These are phyloP conservation scores for Ceratocystis lukuohia DNA, from an alignment of 2,329 filamentous ascomycete genomes.

Conservation along the genomic window DNA sequence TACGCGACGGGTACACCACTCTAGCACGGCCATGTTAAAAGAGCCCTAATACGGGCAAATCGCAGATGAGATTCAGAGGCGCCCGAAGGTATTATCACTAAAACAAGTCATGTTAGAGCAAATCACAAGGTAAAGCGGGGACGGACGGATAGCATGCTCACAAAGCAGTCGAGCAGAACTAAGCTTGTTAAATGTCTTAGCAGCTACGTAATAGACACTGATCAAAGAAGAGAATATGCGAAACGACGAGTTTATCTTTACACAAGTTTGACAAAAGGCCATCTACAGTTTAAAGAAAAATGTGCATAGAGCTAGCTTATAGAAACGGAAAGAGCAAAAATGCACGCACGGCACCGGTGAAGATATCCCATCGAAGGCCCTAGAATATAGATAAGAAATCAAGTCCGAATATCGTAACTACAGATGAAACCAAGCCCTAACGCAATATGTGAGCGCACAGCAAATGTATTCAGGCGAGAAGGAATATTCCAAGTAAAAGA, in stretches of 20 bases:
- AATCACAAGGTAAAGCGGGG: background rate
- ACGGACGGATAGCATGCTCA: background rate
- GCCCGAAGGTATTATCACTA: slow-evolving; percentile 15
- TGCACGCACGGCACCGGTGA: background rate
- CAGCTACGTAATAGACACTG: background rate
- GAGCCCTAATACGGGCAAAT: background rate
- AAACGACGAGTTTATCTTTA: background rate
- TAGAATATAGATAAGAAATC: background rate
- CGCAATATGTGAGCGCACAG: background rate
- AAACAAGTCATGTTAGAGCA: background rate
- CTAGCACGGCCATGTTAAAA: slow-evolving; percentile 38
- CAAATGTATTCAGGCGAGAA: background rate
- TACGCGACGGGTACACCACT: slow-evolving; percentile 40
- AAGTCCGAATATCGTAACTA: background rate
- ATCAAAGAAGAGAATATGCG: background rate
- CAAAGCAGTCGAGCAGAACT: background rate
- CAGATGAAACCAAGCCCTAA: background rate
- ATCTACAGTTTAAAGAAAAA: background rate
- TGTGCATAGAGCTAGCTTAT: background rate
- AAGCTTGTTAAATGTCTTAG: background rate
- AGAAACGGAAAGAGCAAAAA: background rate
- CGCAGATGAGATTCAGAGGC: slow-evolving; percentile 15
- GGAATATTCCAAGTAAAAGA: background rate
- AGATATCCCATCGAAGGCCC: background rate
- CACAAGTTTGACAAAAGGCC: background rate